Percentiles rank a stretch among this genome's conserved stretches.
phyloP scores from a whole-genome alignment of 768 basidiomycete species.

The Pleurotus platypus region DNA sequence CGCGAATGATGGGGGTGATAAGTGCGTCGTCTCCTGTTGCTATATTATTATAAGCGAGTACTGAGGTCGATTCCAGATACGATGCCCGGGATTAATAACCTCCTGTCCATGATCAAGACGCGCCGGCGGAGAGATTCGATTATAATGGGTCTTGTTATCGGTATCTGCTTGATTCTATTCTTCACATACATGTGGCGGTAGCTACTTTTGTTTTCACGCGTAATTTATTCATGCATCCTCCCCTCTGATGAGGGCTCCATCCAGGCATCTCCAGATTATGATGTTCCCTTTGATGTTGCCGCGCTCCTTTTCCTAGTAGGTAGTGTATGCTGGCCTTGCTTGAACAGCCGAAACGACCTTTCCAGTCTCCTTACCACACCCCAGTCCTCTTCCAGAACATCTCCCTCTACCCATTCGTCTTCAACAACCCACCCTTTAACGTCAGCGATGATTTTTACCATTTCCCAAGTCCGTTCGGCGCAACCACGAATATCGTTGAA shows the following conservation, averaged over 20 bases:
- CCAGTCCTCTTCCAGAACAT: slow-evolving; percentile 36
- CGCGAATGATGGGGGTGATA: slow-evolving; percentile 79
- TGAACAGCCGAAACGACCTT: slow-evolving; percentile 69
- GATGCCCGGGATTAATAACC: slow-evolving; percentile 92
- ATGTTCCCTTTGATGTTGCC: too few species aligned
- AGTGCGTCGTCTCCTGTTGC: slow-evolving; percentile 46
- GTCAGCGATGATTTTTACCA: slow-evolving; percentile 66
- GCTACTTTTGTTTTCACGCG: slow-evolving; percentile 1
- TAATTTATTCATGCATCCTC: background rate
- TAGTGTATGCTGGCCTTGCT: slow-evolving; percentile 37
- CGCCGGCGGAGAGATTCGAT: slow-evolving; percentile 86
- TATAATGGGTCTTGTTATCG: slow-evolving; percentile 86
- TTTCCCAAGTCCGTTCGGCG: slow-evolving; percentile 69
- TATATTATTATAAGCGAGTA: background rate
- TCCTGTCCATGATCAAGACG: slow-evolving; percentile 90
- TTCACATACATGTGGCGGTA: slow-evolving; percentile 46
- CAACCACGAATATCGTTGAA: slow-evolving; percentile 62
- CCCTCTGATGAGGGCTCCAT: background rate
- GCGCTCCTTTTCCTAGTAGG: slow-evolving; percentile 8
- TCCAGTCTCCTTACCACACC: slow-evolving; percentile 67
- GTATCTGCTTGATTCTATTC: slow-evolving; percentile 67
- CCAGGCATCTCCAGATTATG: background rate
- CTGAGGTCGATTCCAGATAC: slow-evolving; percentile 48
- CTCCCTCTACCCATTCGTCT: slow-evolving; percentile 42
- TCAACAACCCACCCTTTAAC: slow-evolving; percentile 80